Base-by-base conservation (phyloP, 2,329 filamentous ascomycete species). In the Lachnellula subtilissima region DNA sequence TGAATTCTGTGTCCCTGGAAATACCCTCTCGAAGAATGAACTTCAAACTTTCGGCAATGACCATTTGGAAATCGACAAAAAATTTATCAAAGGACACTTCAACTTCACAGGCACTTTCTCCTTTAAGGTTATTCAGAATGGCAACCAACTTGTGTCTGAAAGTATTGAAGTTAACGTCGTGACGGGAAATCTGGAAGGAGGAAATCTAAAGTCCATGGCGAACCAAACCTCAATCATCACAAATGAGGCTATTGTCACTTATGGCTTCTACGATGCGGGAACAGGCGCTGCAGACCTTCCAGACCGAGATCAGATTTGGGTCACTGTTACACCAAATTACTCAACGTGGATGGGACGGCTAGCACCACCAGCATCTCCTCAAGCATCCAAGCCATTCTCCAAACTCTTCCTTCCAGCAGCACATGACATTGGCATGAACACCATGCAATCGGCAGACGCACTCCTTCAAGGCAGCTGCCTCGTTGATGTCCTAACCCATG, bases 391-490 rank as follows among this genome's bases (percentile, higher is more conserved):
- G 28, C 72, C 73, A 0, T 78, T 79, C 63, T 61, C 67, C 9
- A 70, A 67, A 9, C 69, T 78, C 53, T 75, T 79, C 1, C 70
- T 80, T 1, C 75, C 77, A 0, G 70, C 73, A 1, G 69, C 74
- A 0, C 78, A 80, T 64, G 77, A 80, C 58, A 72, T 75, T 14
- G 77, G 78, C 25, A 80, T 80, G 77, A 80, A 80, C 65, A 77
- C 69, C 64, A 76, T 79, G 76, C 62, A 72, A 8, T 76, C 67
- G 49, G 69, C 71, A 23, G 62, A 71, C 25, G 68, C 70, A 0
- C 66, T 80, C 1, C 69, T 80, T 8, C 61, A 68, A 12, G 63
- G 63, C 52, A 56, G 50, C 36, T 59, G 63, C 4, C 57, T 66
- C 12, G 61, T 66, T 32, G 71, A 73, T 23, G 68, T 72, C 6